phyloP scores from a whole-genome alignment of 179 eudicot species.

The Beta lomatogona region DNA sequence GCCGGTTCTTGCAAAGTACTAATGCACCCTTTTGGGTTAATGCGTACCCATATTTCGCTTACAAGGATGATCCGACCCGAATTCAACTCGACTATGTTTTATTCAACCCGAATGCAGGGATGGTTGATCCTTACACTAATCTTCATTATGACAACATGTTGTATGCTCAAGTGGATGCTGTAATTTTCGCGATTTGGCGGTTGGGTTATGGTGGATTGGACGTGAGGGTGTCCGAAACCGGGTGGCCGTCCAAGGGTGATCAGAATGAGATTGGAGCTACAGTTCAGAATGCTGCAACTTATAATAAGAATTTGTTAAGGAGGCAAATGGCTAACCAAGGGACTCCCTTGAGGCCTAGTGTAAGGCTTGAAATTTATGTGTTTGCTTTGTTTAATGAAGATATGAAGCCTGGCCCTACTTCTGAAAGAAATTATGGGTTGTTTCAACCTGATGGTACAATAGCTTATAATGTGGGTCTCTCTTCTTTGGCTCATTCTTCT shows the following conservation, averaged over 20 bases:
- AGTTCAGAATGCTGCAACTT: conserved; percentile 58
- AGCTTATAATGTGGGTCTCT: conserved; percentile 75
- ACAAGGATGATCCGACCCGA: conserved; percentile 56
- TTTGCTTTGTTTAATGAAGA: conserved; percentile 88
- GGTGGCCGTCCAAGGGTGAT: conserved; percentile 90
- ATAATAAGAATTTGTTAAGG: conserved; percentile 64
- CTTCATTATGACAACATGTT: conserved; percentile 86
- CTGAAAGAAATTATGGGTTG: conserved; percentile 80
- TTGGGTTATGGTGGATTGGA: conserved; percentile 65
- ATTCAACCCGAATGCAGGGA: conserved; percentile 62
- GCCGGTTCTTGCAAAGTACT: conserved; percentile 54
- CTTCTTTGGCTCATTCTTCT: conserved; percentile 41
- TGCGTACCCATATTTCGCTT: conserved; percentile 92
- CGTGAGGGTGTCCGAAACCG: conserved; percentile 84
- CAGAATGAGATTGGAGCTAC: conserved; percentile 62
- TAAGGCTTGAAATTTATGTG: conserved; percentile 65
- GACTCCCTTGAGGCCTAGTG: conserved; percentile 68
- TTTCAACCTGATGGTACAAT: conserved; percentile 70
- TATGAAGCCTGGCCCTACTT: conserved; percentile 85
- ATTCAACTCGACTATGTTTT: conserved; percentile 66
- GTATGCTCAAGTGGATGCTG: conserved; percentile 86
- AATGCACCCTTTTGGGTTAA: conserved; percentile 82
- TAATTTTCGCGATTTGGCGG: conserved; percentile 52
- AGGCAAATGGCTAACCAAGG: conserved; percentile 64
- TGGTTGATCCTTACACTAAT: conserved; percentile 62